phyloP scores from a whole-genome alignment of 2,329 filamentous ascomycete genomes.

The Cladophialophora immunda region DNA sequence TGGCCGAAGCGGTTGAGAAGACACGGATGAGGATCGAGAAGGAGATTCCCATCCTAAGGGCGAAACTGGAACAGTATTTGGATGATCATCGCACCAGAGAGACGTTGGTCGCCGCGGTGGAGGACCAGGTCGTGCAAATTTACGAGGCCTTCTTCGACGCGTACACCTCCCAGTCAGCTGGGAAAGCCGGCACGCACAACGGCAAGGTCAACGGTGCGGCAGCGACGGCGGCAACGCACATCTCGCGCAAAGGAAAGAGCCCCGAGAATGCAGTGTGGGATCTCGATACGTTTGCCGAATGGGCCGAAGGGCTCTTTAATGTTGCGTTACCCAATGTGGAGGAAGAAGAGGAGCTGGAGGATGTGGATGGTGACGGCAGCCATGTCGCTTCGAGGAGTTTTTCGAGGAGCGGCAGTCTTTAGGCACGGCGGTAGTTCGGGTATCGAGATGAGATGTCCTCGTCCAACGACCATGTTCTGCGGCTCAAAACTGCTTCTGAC shows the following conservation, averaged over 20 bases:
- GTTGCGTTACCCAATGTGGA: slow-evolving; percentile 45
- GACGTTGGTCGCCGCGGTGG: slow-evolving; percentile 71
- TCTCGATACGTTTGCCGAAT: slow-evolving; percentile 70
- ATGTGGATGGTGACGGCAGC: slow-evolving; percentile 34
- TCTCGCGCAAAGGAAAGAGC: slow-evolving; percentile 64
- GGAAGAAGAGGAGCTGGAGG: slow-evolving; percentile 44
- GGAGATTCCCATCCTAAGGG: slow-evolving; percentile 64
- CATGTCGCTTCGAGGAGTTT: slow-evolving; percentile 38
- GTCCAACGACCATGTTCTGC: not conserved
- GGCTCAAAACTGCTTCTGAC: not conserved
- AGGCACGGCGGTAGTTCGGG: not conserved
- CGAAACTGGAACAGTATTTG: slow-evolving; percentile 69
- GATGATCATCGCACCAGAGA: slow-evolving; percentile 71
- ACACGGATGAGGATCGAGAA: slow-evolving; percentile 65
- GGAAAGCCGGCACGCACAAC: slow-evolving; percentile 43
- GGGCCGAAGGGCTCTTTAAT: slow-evolving; percentile 67
- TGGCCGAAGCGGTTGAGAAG: slow-evolving; percentile 54
- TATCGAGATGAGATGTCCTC: not conserved
- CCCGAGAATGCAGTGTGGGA: slow-evolving; percentile 71
- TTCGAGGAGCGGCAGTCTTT: slow-evolving; percentile 36
- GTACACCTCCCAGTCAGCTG: slow-evolving; percentile 45
- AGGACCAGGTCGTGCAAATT: slow-evolving; percentile 68
- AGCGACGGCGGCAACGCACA: slow-evolving; percentile 17
- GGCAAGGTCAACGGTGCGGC: slow-evolving; percentile 42
- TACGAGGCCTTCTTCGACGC: slow-evolving; percentile 72